Evolutionary conservation across 805 yeast species (phyloP).

Genomic region (Komagataella populi): DNA sequence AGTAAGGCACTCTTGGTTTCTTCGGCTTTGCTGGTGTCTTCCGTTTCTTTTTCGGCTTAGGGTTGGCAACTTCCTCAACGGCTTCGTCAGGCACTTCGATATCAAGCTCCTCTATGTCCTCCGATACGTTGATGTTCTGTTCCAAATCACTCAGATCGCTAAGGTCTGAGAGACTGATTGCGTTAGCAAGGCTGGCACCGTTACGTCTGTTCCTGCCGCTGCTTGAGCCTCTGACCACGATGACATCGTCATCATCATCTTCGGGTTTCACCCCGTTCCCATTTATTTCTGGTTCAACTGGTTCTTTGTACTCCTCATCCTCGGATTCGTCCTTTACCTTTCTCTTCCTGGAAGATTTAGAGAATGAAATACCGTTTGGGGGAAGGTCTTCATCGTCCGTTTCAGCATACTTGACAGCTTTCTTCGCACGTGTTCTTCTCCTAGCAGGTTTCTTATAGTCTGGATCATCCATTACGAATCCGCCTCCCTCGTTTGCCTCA

Average conservation of each 20-base stretch:
- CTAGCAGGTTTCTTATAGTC: constrained; percentile 7
- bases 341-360: constrained; percentile 12
- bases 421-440: constrained; percentile 8
- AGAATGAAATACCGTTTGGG: constrained; percentile 10
- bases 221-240: constrained; percentile 10
- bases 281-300: constrained; percentile 12
- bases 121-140: not conserved
- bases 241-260: constrained; percentile 7
- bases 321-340: constrained; percentile 18
- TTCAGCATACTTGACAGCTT: constrained; percentile 3
- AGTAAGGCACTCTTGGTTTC: constrained; percentile 51
- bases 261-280: constrained; percentile 7
- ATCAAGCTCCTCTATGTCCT: not conserved
- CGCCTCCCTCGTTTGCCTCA: constrained; percentile 15
- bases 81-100: constrained; percentile 2
- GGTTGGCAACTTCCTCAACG: constrained; percentile 3
- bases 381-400: constrained; percentile 7
- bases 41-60: constrained; percentile 6
- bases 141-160: not conserved
- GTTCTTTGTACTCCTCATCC: constrained; percentile 13
- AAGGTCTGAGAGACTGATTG: constrained; percentile 7
- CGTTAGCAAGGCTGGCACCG: constrained; percentile 7
- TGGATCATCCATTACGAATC: constrained; percentile 27
- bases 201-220: constrained; percentile 5
- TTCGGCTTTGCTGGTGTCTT: constrained; percentile 18